A percentile compares a stretch with the other conserved stretches of the same genome.
These are phyloP conservation scores for Lenzites betulinus DNA, from an alignment of 768 basidiomycete species.

Conservation along the genomic window DNA sequence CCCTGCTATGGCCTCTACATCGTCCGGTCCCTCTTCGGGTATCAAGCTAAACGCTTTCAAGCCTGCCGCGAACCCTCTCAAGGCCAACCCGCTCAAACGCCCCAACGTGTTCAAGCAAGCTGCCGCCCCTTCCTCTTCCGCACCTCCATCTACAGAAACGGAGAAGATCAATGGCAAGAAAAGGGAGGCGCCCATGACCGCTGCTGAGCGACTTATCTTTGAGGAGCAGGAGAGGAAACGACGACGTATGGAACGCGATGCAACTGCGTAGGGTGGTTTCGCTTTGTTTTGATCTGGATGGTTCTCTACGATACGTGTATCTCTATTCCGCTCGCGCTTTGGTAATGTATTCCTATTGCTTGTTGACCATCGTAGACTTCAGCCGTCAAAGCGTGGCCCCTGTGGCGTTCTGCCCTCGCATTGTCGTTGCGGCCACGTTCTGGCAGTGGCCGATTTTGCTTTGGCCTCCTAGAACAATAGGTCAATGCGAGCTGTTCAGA, in stretches of 20 bases:
- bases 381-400: not conserved
- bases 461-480: constrained; percentile 13
- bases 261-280: constrained; percentile 12
- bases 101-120: constrained; percentile 73
- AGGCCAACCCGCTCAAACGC: constrained; percentile 70
- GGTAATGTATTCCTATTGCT: constrained; percentile 16
- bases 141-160: constrained; percentile 30
- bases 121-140: constrained; percentile 35
- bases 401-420: not conserved
- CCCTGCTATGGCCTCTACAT: constrained; percentile 36
- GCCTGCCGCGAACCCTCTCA: constrained; percentile 57
- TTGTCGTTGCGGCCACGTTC: constrained; percentile 11
- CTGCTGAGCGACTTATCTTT: constrained; percentile 81
- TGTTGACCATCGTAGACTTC: not conserved
- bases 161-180: constrained; percentile 56
- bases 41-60: constrained; percentile 47
- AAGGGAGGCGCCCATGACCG: constrained; percentile 68
- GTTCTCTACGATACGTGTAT: constrained; percentile 25
- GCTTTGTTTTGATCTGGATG: constrained; percentile 10
- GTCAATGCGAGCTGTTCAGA: not conserved
- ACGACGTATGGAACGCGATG: constrained; percentile 66
- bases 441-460: constrained; percentile 9
- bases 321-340: constrained; percentile 9
- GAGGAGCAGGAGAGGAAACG: constrained; percentile 93
- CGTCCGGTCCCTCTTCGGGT: constrained; percentile 20